Conservation (phyloP, 192 early-diverging fungal genomes). For the Backusella liffmaniae region DNA sequence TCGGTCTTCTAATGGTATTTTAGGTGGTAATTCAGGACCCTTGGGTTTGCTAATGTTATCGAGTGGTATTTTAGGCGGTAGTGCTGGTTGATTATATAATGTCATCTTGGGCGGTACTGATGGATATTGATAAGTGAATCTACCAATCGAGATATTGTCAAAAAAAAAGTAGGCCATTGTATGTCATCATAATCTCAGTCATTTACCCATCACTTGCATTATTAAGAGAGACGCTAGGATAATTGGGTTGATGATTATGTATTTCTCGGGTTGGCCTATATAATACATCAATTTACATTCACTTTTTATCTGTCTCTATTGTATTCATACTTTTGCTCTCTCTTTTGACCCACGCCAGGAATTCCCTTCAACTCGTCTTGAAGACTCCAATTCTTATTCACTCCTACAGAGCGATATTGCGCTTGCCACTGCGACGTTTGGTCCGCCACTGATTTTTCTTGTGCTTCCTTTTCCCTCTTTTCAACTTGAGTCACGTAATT, state of each 20-base stretch:
- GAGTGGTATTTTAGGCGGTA: constrained; percentile 8
- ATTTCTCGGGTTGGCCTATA: neutral
- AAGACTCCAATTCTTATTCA: constrained; percentile 29
- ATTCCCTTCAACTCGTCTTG: constrained; percentile 35
- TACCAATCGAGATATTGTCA: neutral
- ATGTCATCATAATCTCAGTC: neutral
- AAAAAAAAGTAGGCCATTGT: neutral
- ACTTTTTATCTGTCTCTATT: neutral
- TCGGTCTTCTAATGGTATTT: neutral
- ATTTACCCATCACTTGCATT: constrained; percentile 38
- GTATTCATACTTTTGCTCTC: neutral
- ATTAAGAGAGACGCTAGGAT: constrained; percentile 10
- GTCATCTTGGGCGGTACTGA: neutral
- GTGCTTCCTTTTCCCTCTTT: neutral
- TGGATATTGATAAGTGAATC: constrained; percentile 8
- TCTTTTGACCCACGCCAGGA: constrained; percentile 16
- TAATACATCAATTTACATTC: neutral
- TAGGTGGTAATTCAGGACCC: constrained; percentile 26
- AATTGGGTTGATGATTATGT: neutral
- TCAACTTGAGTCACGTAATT: neutral
- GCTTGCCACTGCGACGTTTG: constrained; percentile 10
- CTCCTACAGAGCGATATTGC: constrained; percentile 2
- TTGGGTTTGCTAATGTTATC: neutral
- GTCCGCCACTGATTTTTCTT: neutral
- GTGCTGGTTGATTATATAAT: neutral